These are phyloP conservation scores for Dipteronia sinensis DNA, from an alignment of 345 rosid species.

Conservation along the genomic window DNA sequence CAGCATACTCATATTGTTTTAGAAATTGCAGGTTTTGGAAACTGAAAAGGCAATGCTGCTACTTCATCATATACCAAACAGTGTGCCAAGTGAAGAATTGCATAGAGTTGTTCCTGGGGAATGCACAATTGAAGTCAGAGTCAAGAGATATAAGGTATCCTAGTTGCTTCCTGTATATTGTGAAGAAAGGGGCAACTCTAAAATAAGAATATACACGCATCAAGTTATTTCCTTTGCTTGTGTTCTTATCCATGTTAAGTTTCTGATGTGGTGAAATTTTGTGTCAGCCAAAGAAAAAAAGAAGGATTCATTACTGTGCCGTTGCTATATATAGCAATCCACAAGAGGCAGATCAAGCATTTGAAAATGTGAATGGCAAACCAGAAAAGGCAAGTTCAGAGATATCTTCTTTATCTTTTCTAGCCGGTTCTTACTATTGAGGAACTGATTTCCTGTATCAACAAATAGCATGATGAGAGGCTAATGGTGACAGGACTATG, in stretches of 20 bases:
- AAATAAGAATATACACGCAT: background rate
- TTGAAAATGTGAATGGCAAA: slow-evolving; percentile 50
- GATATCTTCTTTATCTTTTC: background rate
- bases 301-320: slow-evolving; percentile 40
- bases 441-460: slow-evolving; percentile 4
- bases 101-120: slow-evolving; percentile 45
- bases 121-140: slow-evolving; percentile 59
- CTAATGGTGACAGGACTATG: background rate
- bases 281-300: slow-evolving; percentile 55
- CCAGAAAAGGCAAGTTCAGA: slow-evolving; percentile 45
- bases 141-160: slow-evolving; percentile 1
- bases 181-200: too few relatives aligned
- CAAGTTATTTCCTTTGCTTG: background rate
- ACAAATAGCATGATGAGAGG: background rate
- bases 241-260: background rate
- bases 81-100: slow-evolving; percentile 54
- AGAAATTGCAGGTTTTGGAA: slow-evolving; percentile 46
- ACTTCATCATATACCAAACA: slow-evolving; percentile 62
- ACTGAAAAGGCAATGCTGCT: slow-evolving; percentile 49
- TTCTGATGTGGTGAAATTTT: slow-evolving; percentile 22
- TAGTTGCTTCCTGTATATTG: too few relatives aligned
- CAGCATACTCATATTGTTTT: background rate
- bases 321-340: slow-evolving; percentile 47
- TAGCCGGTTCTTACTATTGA: background rate
- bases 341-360: slow-evolving; percentile 65